phyloP scores from a whole-genome alignment of 768 basidiomycete species.

The Serendipita sp. region DNA sequence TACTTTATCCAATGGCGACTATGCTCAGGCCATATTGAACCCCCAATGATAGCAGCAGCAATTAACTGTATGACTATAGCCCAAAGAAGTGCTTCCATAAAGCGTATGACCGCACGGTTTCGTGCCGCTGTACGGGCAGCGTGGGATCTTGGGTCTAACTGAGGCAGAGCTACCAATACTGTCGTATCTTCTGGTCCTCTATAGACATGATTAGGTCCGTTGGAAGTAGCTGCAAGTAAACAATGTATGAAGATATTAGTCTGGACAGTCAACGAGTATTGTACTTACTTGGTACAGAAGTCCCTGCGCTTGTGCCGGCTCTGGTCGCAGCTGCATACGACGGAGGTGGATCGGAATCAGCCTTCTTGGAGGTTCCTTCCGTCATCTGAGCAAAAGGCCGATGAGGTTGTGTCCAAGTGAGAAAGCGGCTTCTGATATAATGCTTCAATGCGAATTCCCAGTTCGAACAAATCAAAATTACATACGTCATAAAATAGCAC shows the following conservation, averaged over 20 bases:
- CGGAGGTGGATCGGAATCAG: neutral
- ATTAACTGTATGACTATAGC: conserved; percentile 21
- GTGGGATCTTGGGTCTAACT: conserved; percentile 29
- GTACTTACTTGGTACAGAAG: neutral
- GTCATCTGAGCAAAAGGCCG: neutral
- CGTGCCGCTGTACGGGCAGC: conserved; percentile 25
- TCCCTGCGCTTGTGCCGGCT: neutral
- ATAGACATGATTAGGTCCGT: no score
- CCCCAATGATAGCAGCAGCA: conserved; percentile 17
- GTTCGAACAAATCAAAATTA: neutral
- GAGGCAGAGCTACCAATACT: conserved; percentile 21
- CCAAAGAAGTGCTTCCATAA: conserved; percentile 27
- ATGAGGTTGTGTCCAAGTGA: neutral
- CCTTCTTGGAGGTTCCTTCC: neutral
- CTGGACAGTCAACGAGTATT: neutral
- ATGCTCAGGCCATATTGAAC: conserved; percentile 14
- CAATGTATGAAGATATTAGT: no score
- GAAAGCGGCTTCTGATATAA: no score
- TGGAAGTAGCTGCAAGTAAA: no score
- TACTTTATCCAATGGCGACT: conserved; percentile 9
- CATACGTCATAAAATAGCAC: neutral
- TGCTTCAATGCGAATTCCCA: no score
- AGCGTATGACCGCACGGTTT: conserved; percentile 28
- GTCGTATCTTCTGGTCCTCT: no score
- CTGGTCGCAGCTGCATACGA: conserved; percentile 1